phyloP scores from a whole-genome alignment of 495 filamentous ascomycete genomes.

The Monascus purpureus region DNA sequence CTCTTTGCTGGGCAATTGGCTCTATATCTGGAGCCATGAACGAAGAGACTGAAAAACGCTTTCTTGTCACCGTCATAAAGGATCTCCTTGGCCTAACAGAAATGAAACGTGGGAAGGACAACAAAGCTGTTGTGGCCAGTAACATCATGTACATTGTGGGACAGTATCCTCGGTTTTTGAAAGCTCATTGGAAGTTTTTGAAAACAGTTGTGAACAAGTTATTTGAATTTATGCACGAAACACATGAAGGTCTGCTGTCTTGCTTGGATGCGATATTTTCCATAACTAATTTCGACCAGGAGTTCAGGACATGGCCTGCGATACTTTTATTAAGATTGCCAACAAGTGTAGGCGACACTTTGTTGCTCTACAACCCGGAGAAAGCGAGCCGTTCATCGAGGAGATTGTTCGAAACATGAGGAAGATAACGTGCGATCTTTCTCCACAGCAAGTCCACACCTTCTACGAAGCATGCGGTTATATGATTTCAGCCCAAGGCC shows the following conservation, averaged over 20 bases:
- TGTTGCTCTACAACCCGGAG: conserved; percentile 86
- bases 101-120: conserved; percentile 98
- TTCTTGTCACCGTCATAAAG: conserved; percentile 96
- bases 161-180: conserved; percentile 94
- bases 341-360: conserved; percentile 97
- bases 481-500: conserved; percentile 97
- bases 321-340: conserved; percentile 99
- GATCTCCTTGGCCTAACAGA: conserved; percentile 95
- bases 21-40: conserved; percentile 99
- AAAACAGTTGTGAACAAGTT: conserved; percentile 99
- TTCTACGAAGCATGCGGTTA: conserved; percentile 99
- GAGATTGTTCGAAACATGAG: conserved; percentile 93
- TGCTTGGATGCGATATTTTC: background rate
- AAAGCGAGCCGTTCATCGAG: conserved; percentile 93
- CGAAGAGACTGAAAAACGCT: conserved; percentile 96
- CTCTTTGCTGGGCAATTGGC: conserved; percentile 97
- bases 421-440: conserved; percentile 88
- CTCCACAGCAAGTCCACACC: conserved; percentile 93
- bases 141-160: conserved; percentile 99
- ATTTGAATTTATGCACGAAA: conserved; percentile 99
- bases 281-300: conserved; percentile 36
- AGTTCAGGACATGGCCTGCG: conserved; percentile 99
- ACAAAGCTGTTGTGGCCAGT: conserved; percentile 96
- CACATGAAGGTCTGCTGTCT: conserved; percentile 67
- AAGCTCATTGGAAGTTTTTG: conserved; percentile 98